These are phyloP conservation scores for Lepidium sativum DNA, from an alignment of 345 rosid genomes.

Conservation along the genomic window DNA sequence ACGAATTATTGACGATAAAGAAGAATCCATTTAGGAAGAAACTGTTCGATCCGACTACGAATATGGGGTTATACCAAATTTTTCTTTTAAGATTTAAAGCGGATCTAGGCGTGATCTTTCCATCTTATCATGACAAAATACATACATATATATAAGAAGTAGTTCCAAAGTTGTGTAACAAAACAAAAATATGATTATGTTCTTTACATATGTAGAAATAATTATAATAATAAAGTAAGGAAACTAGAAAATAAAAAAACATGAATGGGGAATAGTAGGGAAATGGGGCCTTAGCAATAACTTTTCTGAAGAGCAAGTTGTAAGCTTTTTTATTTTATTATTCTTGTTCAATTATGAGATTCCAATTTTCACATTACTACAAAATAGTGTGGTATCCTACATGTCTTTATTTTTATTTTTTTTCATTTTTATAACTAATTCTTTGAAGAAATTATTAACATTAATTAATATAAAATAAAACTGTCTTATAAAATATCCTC, in stretches of 20 bases:
- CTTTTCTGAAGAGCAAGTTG: conserved; percentile 28
- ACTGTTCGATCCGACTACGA: neutral
- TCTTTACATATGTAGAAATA: neutral
- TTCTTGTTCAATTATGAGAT: conserved; percentile 32
- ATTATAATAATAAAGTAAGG: neutral
- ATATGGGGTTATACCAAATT: conserved; percentile 10
- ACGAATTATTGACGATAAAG: neutral
- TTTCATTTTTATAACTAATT: neutral
- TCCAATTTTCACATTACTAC: conserved; percentile 28
- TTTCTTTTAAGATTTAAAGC: neutral
- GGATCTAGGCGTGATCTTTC: conserved; percentile 18
- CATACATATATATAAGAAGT: neutral
- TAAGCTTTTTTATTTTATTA: conserved; percentile 5
- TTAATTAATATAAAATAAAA: neutral
- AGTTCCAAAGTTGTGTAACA: conserved; percentile 15
- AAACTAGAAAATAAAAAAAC: conserved; percentile 9
- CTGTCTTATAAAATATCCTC: neutral
- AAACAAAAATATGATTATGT: neutral
- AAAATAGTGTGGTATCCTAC: conserved; percentile 30
- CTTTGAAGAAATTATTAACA: neutral
- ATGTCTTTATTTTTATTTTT: conserved; percentile 8
- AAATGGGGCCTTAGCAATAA: conserved; percentile 22
- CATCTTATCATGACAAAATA: conserved; percentile 7
- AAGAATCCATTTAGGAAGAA: conserved; percentile 9
- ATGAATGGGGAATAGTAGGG: conserved; percentile 27